A percentile compares a stretch with the other conserved stretches of the same genome.
These are phyloP conservation scores for Rhodotorula sp. DNA, from an alignment of 1,284 basidiomycete genomes.

Conservation along the genomic window DNA sequence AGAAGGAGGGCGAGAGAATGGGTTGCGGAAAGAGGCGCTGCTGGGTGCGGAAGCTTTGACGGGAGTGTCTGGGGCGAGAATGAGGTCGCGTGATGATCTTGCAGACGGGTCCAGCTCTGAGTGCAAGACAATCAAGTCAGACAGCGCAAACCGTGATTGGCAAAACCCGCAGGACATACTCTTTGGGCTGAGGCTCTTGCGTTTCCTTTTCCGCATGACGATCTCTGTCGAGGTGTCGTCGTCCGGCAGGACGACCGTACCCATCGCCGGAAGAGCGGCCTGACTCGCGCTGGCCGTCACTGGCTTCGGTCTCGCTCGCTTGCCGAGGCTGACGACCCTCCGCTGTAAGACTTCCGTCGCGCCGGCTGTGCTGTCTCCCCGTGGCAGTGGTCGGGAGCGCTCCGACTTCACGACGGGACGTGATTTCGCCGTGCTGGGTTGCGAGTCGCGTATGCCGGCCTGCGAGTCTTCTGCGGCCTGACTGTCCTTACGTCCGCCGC, in stretches of 20 bases:
- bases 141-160: no score
- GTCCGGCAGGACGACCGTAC: background rate
- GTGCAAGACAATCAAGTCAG: no score
- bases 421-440: background rate
- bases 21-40: slow-evolving; percentile 15
- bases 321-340: slow-evolving; percentile 31
- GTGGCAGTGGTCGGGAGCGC: slow-evolving; percentile 28
- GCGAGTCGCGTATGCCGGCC: background rate
- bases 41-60: slow-evolving; percentile 4
- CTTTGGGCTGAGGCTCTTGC: slow-evolving; percentile 30
- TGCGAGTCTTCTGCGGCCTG: background rate
- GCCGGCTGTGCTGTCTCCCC: slow-evolving; percentile 20
- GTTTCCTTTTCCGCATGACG: slow-evolving; percentile 14
- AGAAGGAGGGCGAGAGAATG: slow-evolving; percentile 22
- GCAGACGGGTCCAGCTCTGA: slow-evolving; percentile 17
- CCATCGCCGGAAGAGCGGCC: background rate
- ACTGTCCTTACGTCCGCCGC: background rate
- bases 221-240: background rate
- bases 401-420: slow-evolving; percentile 30
- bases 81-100: slow-evolving; percentile 1
- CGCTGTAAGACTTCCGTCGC: slow-evolving; percentile 21
- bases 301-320: slow-evolving; percentile 8
- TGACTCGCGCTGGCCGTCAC: background rate
- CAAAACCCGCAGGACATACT: slow-evolving; percentile 17
- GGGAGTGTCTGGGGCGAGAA: slow-evolving; percentile 37